Evolutionary conservation across 345 rosid species (phyloP).

Genomic region (Citrus sp.): DNA sequence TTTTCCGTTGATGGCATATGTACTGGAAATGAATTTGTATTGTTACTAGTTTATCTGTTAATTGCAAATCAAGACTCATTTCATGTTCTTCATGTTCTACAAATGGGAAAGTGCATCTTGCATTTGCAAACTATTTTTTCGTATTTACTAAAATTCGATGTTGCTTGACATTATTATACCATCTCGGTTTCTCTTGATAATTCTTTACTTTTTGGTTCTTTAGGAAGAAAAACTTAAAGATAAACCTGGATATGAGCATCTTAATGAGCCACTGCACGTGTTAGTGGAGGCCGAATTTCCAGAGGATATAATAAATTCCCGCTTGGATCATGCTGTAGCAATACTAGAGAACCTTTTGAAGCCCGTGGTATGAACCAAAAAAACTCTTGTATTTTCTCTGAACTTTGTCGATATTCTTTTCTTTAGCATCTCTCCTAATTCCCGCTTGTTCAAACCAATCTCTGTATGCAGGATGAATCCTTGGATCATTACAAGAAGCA

Average conservation of each 20-base stretch:
- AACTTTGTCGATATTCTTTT: not conserved
- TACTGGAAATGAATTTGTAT: not conserved
- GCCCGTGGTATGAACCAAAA: constrained; percentile 64
- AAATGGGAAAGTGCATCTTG: not conserved
- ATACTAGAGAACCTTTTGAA: constrained; percentile 72
- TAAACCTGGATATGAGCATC: constrained; percentile 93
- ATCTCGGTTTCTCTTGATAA: constrained; percentile 7
- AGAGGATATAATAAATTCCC: constrained; percentile 57
- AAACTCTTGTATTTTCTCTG: not conserved
- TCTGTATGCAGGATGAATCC: constrained; percentile 67
- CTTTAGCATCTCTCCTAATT: too few relatives aligned
- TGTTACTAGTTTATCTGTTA: not conserved
- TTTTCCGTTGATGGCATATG: not conserved
- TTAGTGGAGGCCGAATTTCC: constrained; percentile 91
- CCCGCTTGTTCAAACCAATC: not conserved
- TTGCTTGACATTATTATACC: not conserved
- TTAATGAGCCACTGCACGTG: constrained; percentile 77
- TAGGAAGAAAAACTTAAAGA: constrained; percentile 62
- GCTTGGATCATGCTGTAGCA: constrained; percentile 66
- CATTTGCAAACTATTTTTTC: not conserved
- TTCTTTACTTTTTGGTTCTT: not conserved
- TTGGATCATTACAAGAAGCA: constrained; percentile 82
- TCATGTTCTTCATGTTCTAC: not conserved
- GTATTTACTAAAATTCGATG: not conserved
- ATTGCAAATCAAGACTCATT: not conserved